Evolutionary conservation across 2,329 filamentous ascomycete genomes (phyloP).

Genomic region (Cytospora piceicola): DNA sequence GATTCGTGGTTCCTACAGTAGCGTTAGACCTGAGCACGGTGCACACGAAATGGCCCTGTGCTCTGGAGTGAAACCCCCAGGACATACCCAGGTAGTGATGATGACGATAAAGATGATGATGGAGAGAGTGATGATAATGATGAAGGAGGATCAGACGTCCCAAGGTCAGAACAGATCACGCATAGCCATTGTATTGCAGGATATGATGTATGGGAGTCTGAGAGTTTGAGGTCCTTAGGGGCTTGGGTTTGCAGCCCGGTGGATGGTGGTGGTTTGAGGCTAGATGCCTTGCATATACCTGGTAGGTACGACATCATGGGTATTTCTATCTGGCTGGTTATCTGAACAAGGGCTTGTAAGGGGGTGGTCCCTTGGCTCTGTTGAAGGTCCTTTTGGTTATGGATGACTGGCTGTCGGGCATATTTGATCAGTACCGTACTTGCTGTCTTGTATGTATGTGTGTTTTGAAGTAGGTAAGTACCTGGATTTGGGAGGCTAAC

Average conservation of each 20-base stretch:
- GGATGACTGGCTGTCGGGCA: not conserved
- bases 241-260: constrained; percentile 14
- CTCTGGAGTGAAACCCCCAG: not conserved
- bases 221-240: constrained; percentile 14
- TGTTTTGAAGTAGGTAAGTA: not conserved
- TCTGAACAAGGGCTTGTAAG: not conserved
- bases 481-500: no score
- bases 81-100: not conserved
- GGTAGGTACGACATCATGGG: not conserved
- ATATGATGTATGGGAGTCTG: not conserved
- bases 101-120: not conserved
- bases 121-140: not conserved
- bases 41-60: constrained; percentile 7
- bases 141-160: not conserved
- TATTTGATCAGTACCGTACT: not conserved
- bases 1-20: constrained; percentile 22
- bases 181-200: constrained; percentile 9
- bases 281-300: constrained; percentile 6
- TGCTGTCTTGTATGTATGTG: not conserved
- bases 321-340: not conserved
- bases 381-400: not conserved
- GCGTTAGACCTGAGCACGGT: constrained; percentile 17
- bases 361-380: not conserved
- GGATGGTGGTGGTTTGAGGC: constrained; percentile 20
- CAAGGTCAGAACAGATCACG: constrained; percentile 7